Base-by-base conservation (phyloP, 2,329 filamentous ascomycete genomes). In the Fusarium sp. region DNA sequence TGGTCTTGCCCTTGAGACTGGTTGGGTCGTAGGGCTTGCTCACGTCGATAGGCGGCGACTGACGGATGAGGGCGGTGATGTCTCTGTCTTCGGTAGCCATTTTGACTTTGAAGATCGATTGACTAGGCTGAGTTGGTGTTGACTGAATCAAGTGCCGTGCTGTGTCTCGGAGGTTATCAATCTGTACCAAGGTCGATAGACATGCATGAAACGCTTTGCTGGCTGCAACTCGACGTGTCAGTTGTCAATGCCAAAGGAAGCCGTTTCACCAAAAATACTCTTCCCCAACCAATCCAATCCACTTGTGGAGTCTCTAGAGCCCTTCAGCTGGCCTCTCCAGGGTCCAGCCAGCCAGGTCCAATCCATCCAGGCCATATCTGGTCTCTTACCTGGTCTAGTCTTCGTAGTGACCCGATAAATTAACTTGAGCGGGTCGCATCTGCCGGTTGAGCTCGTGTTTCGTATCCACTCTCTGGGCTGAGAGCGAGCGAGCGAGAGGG, bases 1-100 rank as follows among this genome's bases (percentile, higher is more conserved):
- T 88, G 1, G 87, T 90, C 79, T 91, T 92, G 74, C 82, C 85
- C 9, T 82, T 82, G 37, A 92, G 83, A 67, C 83, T 85, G 9
- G 82, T 76, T 2, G 82, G 73, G 72, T 88, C 84, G 77, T 86
- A 88, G 3, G 85, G 82, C 37, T 79, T 77, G 16, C 80, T 82
- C 32, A 84, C 77, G 74, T 90, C 87, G 60, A 90, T 76, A 10
- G 87, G 87, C 10, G 80, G 76, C 18, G 87, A 88, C 72, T 81
- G 79, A 27, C 73, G 69, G 67, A 81, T 77, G 45, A 80, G 68
- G 14, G 64, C 50, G 32, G 65, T 73, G 54, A 80, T 66, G 66
- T 79, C 76, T 32, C 66, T 61, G 67, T 76, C 70, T 23, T 66
- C 58, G 70, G 74, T 76, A 61, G 56, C 35, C 41, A 56, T 58